phyloP scores from a whole-genome alignment of 192 early-diverging fungal species.

The Allomyces macrogynus region DNA sequence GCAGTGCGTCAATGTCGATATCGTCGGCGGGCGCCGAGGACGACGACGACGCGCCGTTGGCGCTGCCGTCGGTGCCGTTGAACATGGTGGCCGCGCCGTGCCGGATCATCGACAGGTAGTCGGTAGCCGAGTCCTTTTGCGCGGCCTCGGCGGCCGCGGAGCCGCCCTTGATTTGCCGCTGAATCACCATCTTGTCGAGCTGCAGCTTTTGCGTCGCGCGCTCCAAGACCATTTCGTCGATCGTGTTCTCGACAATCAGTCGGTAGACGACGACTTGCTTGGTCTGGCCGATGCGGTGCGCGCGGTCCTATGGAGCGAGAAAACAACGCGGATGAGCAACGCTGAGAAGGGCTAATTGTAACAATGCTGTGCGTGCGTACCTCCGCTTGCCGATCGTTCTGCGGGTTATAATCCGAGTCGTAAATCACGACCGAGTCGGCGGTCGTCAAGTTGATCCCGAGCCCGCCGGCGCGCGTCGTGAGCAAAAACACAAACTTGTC shows the following conservation, averaged over 20 bases:
- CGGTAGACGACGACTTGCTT: conserved; percentile 94
- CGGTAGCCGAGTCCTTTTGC: conserved; percentile 33
- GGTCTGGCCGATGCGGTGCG: conserved; percentile 96
- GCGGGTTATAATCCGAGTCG: conserved; percentile 67
- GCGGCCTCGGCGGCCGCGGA: too few relatives aligned
- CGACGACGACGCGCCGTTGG: conserved; percentile 2
- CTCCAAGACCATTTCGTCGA: conserved; percentile 96
- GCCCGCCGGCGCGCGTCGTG: conserved; percentile 89
- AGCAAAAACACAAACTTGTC: conserved; percentile 90
- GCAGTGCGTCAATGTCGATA: conserved; percentile 69
- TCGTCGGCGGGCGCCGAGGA: conserved; percentile 14
- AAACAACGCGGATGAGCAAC: background rate
- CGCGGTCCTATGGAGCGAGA: conserved; percentile 62
- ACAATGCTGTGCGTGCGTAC: background rate
- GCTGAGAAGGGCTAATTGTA: background rate
- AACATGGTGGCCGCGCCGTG: conserved; percentile 82
- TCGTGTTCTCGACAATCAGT: conserved; percentile 89
- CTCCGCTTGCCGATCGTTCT: conserved; percentile 16
- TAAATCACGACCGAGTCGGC: conserved; percentile 92
- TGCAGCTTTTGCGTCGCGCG: conserved; percentile 90
- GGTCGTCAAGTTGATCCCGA: conserved; percentile 91
- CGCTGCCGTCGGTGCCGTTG: conserved; percentile 25
- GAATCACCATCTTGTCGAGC: conserved; percentile 95
- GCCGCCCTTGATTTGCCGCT: conserved; percentile 27
- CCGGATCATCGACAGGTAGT: conserved; percentile 89